Evolutionary conservation across 2,329 filamentous ascomycete genomes (phyloP), one percentile per base, ranked within the genome.

Genomic region (Diaporthe sp.): DNA sequence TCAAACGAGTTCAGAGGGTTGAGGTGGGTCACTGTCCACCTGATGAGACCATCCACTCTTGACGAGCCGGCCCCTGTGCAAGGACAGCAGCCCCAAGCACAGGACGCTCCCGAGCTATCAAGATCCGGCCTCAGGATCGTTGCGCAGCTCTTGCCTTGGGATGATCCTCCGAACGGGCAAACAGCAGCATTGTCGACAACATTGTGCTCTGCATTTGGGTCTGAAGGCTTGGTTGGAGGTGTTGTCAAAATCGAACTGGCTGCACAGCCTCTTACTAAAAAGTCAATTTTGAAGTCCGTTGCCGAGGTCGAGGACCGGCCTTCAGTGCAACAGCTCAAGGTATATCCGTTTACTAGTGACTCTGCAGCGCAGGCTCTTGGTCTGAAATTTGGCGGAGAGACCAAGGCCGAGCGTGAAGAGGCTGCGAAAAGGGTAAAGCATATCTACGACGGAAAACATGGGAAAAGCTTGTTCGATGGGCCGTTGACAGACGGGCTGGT

Each of bases 401-500:
- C 94, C 0, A 94, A 94, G 78, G 90, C 93, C 8, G 94, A 97
- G 78, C 92, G 92, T 70, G 94, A 97, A 80, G 94, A 95, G 77
- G 91, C 92, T 4, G 86, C 90, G 19, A 93, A 93, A 79, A 90
- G 91, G 56, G 92, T 98, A 75, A 90, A 91, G 76, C 89, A 92
- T 15, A 89, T 94, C 4, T 97, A 97, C 78, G 90, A 91, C 27
- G 88, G 87, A 39, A 88, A 86, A 50, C 86, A 82, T 13, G 81
- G 85, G 0, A 89, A 90, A 30, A 91, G 93, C 1, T 82, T 98
- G 25, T 85, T 98, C 1, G 90, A 94, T 72, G 97, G 97, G 0
- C 95, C 97, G 7, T 82, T 99, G 68, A 98, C 96, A 0, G 95
- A 99, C 82, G 96, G 96, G 2, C 93, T 96, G 84, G 84, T 98